Conservation (phyloP, 768 basidiomycete genomes). For the Tulasnella sp. region DNA sequence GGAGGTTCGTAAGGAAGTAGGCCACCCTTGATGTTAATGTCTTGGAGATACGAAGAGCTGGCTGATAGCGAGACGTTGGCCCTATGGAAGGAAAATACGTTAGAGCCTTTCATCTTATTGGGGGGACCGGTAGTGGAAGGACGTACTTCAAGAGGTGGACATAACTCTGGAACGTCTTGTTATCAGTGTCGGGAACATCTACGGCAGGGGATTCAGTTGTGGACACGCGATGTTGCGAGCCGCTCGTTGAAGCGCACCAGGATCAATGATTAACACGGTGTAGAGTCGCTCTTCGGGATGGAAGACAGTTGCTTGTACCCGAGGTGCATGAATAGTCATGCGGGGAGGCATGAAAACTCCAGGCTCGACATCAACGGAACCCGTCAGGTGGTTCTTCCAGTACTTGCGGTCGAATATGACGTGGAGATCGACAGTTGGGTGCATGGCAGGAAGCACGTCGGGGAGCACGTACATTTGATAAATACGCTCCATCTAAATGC, state of each 20-base stretch:
- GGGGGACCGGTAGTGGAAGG: neutral
- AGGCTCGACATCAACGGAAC: constrained; percentile 43
- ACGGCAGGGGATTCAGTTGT: neutral
- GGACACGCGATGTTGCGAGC: neutral
- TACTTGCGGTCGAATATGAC: constrained; percentile 35
- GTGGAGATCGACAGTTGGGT: constrained; percentile 64
- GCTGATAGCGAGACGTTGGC: neutral
- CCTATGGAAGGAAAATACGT: neutral
- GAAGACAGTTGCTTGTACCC: constrained; percentile 63
- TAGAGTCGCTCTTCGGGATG: constrained; percentile 71
- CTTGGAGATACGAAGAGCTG: neutral
- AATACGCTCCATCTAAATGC: constrained; percentile 85
- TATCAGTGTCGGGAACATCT: constrained; percentile 76
- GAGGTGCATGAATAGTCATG: constrained; percentile 56
- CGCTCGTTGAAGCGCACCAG: constrained; percentile 39
- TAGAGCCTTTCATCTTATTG: neutral
- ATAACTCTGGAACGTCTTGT: constrained; percentile 53
- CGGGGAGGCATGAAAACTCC: constrained; percentile 56
- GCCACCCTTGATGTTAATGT: constrained; percentile 12
- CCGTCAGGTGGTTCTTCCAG: constrained; percentile 20
- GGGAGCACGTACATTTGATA: constrained; percentile 87
- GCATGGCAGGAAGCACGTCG: constrained; percentile 63
- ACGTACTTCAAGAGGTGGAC: constrained; percentile 81
- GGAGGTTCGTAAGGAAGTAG: constrained; percentile 64
- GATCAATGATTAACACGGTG: constrained; percentile 82